Evolutionary conservation across 495 filamentous ascomycete species (phyloP), one percentile per base, ranked within the genome.

Genomic region (Penicillium fimorum): DNA sequence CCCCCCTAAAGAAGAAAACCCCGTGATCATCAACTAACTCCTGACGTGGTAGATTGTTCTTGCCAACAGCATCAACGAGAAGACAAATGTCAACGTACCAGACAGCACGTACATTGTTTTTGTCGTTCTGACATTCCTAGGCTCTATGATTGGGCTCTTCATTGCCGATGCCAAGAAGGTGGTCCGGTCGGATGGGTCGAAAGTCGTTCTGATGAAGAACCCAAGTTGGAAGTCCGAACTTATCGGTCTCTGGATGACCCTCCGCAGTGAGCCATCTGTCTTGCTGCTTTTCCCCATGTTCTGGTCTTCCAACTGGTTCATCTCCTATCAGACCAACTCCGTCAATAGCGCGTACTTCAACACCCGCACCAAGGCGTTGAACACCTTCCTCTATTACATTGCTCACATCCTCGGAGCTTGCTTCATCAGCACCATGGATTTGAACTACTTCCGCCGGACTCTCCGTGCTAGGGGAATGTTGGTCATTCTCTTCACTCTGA

Each of bases 141-240:
- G 76, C 13, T 88, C 89, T 32, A 38, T 77, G 48, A 75, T 93
- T 0, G 83, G 88, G 5, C 69, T 67, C 47, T 61, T 63, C 27
- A 62, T 77, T 10, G 68, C 67, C 42, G 62, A 91, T 60, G 88
- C 86, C 44, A 76, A 82, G 42, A 74, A 82, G 41, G 80, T 96
- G 38, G 70, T 89, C 49, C 88, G 91, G 46, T 70, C 78, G 6
- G 90, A 95, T 69, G 89, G 89, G 24, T 84, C 84, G 35, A 80
- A 79, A 50, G 79, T 91, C 61, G 85, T 91, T 58, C 61, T 90
- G n/a, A 90, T 90, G 87, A 88, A 90, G 77, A 84, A 91, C 66
- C 89, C 89, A 2, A 85, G 84, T 25, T 86, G 83, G 81, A 53
- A 61, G 47, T 67, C 61, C 45, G 74, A 77, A 54, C 8, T 77